A percentile compares a stretch with the other conserved stretches of the same genome.
phyloP scores from a whole-genome alignment of 2,329 filamentous ascomycete genomes.

The Microdochium bolleyi region DNA sequence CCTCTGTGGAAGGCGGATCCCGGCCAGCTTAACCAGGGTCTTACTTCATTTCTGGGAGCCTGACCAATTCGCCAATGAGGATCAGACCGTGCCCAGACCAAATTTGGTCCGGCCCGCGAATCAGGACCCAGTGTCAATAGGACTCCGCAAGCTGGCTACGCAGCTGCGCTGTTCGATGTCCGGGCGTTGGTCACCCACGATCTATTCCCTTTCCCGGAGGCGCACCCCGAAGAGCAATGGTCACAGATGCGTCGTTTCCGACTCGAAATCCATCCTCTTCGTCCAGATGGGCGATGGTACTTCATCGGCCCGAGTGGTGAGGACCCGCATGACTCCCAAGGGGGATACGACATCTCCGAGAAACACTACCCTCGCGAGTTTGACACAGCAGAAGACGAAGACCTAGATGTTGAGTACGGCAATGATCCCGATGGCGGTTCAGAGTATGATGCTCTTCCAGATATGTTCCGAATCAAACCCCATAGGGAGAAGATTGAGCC shows the following conservation, averaged over 20 bases:
- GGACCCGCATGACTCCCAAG: conserved; percentile 5
- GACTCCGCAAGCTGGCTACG: conserved; percentile 9
- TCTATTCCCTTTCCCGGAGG: conserved; percentile 5
- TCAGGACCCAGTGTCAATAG: conserved; percentile 12
- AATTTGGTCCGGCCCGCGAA: conserved; percentile 9
- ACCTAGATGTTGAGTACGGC: conserved; percentile 3
- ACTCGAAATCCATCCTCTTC: conserved; percentile 10
- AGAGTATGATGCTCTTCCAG: conserved; percentile 2
- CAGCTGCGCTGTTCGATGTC: conserved; percentile 9
- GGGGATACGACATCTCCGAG: conserved; percentile 6
- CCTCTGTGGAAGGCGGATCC: conserved; percentile 6
- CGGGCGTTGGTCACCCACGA: conserved; percentile 11
- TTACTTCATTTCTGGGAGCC: conserved; percentile 9
- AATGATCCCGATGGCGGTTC: conserved; percentile 4
- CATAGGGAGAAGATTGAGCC: conserved; percentile 10
- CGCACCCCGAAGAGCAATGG: conserved; percentile 7
- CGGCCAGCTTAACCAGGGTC: conserved; percentile 7
- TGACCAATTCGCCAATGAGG: background rate
- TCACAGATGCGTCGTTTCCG: conserved; percentile 8
- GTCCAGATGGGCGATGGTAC: conserved; percentile 13
- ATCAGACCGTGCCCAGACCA: conserved; percentile 7
- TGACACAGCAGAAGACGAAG: conserved; percentile 6
- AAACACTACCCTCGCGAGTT: conserved; percentile 9
- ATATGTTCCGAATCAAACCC: conserved; percentile 14
- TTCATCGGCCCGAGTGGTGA: conserved; percentile 13